phyloP scores from a whole-genome alignment of 1,284 basidiomycete species.

The Cutaneotrichosporon sp. region DNA sequence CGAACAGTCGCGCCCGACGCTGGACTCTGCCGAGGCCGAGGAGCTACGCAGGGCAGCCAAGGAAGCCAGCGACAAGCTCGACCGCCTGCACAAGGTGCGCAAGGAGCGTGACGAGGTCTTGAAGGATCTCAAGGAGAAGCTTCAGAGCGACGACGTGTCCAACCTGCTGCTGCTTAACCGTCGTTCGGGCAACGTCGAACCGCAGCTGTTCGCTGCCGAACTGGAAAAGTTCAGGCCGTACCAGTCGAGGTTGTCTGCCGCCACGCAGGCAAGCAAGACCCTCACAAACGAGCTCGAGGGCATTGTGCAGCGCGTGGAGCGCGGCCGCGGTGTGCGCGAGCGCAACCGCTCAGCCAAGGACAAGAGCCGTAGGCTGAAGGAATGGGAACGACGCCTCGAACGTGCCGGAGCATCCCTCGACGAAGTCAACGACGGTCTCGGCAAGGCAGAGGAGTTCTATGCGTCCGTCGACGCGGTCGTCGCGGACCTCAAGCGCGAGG shows the following conservation, averaged over 20 bases:
- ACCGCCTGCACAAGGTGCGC: conserved; percentile 70
- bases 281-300: conserved; percentile 65
- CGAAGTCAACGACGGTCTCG: conserved; percentile 77
- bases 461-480: conserved; percentile 68
- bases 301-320: conserved; percentile 66
- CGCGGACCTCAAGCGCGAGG: conserved; percentile 57
- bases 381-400: conserved; percentile 65
- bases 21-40: conserved; percentile 54
- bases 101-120: conserved; percentile 79
- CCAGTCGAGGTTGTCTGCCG: conserved; percentile 71
- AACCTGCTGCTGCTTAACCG: conserved; percentile 88
- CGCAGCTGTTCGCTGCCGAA: conserved; percentile 82
- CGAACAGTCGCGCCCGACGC: conserved; percentile 42
- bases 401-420: conserved; percentile 73
- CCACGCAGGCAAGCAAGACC: conserved; percentile 68
- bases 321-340: conserved; percentile 66
- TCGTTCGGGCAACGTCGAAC: conserved; percentile 75
- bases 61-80: conserved; percentile 72
- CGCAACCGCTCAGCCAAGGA: conserved; percentile 71
- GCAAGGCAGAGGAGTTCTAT: conserved; percentile 85
- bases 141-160: conserved; percentile 94
- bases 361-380: conserved; percentile 61
- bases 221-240: conserved; percentile 93
- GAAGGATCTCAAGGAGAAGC: conserved; percentile 86
- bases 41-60: conserved; percentile 64